phyloP scores from a whole-genome alignment of 805 yeast genomes.

The Candida caryicola region DNA sequence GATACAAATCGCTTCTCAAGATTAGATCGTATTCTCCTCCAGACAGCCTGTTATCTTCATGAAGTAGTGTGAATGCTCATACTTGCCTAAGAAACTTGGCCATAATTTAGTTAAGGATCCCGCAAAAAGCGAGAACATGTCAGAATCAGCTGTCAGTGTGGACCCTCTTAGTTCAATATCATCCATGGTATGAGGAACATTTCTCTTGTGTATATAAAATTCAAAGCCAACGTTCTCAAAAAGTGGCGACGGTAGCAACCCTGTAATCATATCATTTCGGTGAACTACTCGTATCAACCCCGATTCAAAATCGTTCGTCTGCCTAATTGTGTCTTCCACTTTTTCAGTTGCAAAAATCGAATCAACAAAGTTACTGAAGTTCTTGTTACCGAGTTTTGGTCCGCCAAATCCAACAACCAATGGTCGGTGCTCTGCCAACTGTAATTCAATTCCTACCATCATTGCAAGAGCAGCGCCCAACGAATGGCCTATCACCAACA shows the following conservation, averaged over 20 bases:
- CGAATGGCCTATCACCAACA: constrained; percentile 70
- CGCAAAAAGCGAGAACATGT: background rate
- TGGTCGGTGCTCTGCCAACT: constrained; percentile 52
- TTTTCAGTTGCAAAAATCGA: constrained; percentile 39
- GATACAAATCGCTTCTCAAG: constrained; percentile 33
- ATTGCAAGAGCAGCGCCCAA: constrained; percentile 71
- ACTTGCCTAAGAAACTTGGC: constrained; percentile 22
- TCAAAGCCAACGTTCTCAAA: constrained; percentile 51
- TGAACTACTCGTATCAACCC: constrained; percentile 59
- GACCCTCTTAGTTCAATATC: constrained; percentile 3
- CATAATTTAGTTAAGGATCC: constrained; percentile 13
- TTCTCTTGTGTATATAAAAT: constrained; percentile 40
- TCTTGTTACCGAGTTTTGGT: constrained; percentile 60
- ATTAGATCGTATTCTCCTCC: background rate
- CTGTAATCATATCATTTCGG: constrained; percentile 56
- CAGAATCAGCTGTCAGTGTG: too few relatives aligned
- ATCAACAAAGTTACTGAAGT: constrained; percentile 53
- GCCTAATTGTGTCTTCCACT: constrained; percentile 19
- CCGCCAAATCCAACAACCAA: constrained; percentile 58
- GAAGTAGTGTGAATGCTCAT: constrained; percentile 33
- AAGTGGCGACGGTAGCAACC: constrained; percentile 51
- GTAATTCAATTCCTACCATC: constrained; percentile 60
- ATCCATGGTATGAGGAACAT: constrained; percentile 33
- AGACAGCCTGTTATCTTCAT: constrained; percentile 30
- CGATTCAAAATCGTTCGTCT: constrained; percentile 20